A percentile compares a stretch with the other conserved stretches of the same genome.
Evolutionary conservation across 2,329 filamentous ascomycete species (phyloP).

Genomic region (Hypoxylon sp.): DNA sequence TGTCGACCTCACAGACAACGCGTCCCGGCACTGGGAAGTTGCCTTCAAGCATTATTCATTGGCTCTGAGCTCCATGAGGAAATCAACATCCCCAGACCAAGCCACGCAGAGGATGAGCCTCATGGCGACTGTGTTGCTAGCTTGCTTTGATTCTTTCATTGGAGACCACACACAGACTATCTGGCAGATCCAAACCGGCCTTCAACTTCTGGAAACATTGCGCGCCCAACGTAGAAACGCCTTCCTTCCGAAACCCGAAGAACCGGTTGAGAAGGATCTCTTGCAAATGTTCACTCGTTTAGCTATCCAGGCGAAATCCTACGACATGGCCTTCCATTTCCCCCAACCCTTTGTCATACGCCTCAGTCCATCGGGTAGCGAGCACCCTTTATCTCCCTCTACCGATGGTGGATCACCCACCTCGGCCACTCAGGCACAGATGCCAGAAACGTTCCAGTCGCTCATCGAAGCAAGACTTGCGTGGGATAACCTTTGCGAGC

Average conservation of each 20-base stretch:
- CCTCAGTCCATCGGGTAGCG: constrained; percentile 51
- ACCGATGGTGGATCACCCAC: constrained; percentile 56
- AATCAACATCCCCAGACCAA: constrained; percentile 53
- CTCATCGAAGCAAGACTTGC: constrained; percentile 64
- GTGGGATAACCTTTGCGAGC: constrained; percentile 65
- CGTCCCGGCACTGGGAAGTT: constrained; percentile 64
- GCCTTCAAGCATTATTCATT: constrained; percentile 68
- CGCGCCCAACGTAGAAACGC: constrained; percentile 55
- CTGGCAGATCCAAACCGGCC: constrained; percentile 66
- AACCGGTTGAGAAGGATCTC: constrained; percentile 65
- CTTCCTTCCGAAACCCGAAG: constrained; percentile 52
- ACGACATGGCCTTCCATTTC: constrained; percentile 74
- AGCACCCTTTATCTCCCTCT: constrained; percentile 52
- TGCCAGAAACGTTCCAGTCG: constrained; percentile 57
- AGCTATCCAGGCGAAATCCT: constrained; percentile 72
- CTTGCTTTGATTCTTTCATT: constrained; percentile 74
- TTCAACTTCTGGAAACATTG: constrained; percentile 63
- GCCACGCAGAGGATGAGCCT: constrained; percentile 62
- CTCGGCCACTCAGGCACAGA: constrained; percentile 49
- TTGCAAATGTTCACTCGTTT: constrained; percentile 70
- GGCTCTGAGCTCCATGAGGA: constrained; percentile 61
- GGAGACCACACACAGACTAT: constrained; percentile 71
- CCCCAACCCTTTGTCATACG: constrained; percentile 68
- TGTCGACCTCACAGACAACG: constrained; percentile 49
- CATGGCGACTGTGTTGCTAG: constrained; percentile 71